Percentiles rank a stretch among this genome's conserved stretches.
phyloP scores from a whole-genome alignment of 176 grass and related monocot species.

The Zoysia pacifica region DNA sequence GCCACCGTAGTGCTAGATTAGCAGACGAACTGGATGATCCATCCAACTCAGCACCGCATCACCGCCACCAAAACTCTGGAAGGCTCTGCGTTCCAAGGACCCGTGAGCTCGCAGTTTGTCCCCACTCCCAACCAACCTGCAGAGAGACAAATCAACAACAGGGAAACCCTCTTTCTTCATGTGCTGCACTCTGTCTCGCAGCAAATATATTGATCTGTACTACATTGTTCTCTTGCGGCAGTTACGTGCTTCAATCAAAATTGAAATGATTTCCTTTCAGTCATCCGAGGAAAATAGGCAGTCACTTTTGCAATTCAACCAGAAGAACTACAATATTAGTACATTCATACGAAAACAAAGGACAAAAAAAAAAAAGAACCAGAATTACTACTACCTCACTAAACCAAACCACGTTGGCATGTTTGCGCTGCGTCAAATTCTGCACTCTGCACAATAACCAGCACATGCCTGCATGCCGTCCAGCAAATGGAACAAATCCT shows the following conservation, averaged over 20 bases:
- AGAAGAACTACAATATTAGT: too few species aligned
- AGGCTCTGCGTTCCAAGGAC: constrained; percentile 17
- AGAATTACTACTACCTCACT: background rate
- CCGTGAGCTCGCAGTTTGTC: constrained; percentile 47
- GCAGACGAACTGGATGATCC: background rate
- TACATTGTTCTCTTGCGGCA: background rate
- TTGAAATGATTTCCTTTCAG: too few species aligned
- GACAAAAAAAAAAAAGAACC: background rate
- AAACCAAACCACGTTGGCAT: constrained; percentile 13
- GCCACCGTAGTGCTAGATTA: background rate
- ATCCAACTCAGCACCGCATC: constrained; percentile 1
- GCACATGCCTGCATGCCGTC: background rate
- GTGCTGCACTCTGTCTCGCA: background rate
- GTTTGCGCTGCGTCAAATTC: constrained; percentile 26
- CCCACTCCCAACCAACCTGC: constrained; percentile 16
- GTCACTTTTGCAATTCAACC: background rate
- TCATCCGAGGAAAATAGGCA: background rate
- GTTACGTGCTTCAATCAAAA: background rate
- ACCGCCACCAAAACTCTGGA: background rate
- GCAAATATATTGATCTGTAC: constrained; percentile 16
- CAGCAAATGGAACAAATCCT: constrained; percentile 19
- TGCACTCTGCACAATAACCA: constrained; percentile 14
- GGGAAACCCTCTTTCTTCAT: background rate
- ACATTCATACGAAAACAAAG: background rate
- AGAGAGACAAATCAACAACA: constrained; percentile 4